Base-by-base conservation (phyloP, 805 yeast species). In the Metschnikowia borealis region DNA sequence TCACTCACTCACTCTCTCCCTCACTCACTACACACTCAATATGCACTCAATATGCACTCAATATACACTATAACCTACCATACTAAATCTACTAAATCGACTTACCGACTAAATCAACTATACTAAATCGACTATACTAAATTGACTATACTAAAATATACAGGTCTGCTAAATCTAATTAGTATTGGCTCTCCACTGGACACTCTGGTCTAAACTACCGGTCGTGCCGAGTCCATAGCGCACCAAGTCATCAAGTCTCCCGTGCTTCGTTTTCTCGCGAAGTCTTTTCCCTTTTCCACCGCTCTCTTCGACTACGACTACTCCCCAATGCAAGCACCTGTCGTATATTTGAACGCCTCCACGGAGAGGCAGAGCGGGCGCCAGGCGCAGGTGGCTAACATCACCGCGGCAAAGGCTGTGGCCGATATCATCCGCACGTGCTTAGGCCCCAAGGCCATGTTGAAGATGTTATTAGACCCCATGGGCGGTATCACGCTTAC, bases 341-440 rank as follows among this genome's bases (percentile, higher is more conserved):
- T 73, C 37, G 77, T 73, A 39, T 73, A 73, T 58, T 62, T 73
- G 68, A 73, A 92, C 75, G 87, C 97, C 26, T 81, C 88, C 46
- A 87, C 91, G 54, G 96, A 89, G 66, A 84, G 99, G 64, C 96
- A 94, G 66, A 84, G 90, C 36, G 99, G 99, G 42, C 89, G 98
- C 60, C 90, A 90, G 68, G 99, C 99, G 2, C 99, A 94, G 72
- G 79, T 89, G 54, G 88, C 97, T 54, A 95, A 94, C 66, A 92
- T 94, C 72, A 89, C 97, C 5, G 99, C 99, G 3, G 99, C 99
- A n/a, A 94, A 94, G 66, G 97, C 99, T 1, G 98, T 92, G 38
- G 95, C 97, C 0, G 99, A 94, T 69, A 92, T 94, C 64, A 89
- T 94, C 61, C 82, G 99, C 69, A 94, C 99, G 23, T 94, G 99